A percentile compares a stretch with the other conserved stretches of the same genome.
These are phyloP conservation scores for Starmerella floricola DNA, from an alignment of 805 yeast species.

Conservation along the genomic window DNA sequence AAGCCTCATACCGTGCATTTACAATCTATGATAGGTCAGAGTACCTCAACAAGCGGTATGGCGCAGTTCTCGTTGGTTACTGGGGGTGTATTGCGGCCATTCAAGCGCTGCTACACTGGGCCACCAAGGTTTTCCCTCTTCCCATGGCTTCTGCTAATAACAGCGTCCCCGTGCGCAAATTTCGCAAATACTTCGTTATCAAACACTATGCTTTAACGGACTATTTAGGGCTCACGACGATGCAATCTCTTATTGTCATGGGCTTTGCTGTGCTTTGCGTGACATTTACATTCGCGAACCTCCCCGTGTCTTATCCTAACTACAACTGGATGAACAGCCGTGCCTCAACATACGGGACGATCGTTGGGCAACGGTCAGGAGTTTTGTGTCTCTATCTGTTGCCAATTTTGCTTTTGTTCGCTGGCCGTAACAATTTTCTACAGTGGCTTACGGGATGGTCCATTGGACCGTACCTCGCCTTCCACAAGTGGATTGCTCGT, in stretches of 20 bases:
- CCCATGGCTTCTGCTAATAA: background rate
- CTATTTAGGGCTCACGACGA: background rate
- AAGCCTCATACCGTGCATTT: constrained; percentile 1
- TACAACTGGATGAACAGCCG: constrained; percentile 6
- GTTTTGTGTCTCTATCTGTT: constrained; percentile 17
- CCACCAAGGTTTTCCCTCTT: constrained; percentile 4
- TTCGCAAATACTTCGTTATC: background rate
- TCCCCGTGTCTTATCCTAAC: constrained; percentile 8
- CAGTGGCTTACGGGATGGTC: constrained; percentile 49
- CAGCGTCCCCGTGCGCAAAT: background rate
- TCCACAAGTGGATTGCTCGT: constrained; percentile 36
- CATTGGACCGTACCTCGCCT: constrained; percentile 44
- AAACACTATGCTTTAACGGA: background rate
- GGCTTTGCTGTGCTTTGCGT: constrained; percentile 29
- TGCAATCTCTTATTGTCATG: constrained; percentile 29
- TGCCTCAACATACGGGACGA: constrained; percentile 2
- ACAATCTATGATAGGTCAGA: background rate
- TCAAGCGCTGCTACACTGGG: constrained; percentile 1
- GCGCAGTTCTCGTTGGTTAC: constrained; percentile 13
- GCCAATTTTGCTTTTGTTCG: constrained; percentile 33
- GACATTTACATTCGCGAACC: constrained; percentile 22
- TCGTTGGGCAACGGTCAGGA: constrained; percentile 16
- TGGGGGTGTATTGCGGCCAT: constrained; percentile 18
- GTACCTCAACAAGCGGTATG: constrained; percentile 6
- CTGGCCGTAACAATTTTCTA: constrained; percentile 61